Evolutionary conservation across 495 filamentous ascomycete genomes (phyloP), one percentile per base, ranked within the genome.

Genomic region (Stereocaulon alpinum): DNA sequence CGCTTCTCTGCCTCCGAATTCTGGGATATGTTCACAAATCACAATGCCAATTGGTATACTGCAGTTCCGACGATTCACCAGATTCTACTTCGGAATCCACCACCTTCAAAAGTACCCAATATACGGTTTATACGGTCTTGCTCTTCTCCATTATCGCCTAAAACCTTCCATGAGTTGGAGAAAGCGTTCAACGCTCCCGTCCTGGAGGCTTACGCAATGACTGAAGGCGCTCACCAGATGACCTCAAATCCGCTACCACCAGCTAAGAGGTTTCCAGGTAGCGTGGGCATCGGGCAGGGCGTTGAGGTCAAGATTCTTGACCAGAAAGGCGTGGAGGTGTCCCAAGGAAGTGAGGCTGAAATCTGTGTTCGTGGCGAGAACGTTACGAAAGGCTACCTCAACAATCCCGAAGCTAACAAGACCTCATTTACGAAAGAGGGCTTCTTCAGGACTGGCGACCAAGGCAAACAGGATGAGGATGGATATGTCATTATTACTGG

Each of bases 171-270:
- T 61, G 80, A 84, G 47, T 78, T 92, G 4, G 88, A 92, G 63
- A 71, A 79, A 40, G 74, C 81, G 6, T 86, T 88, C 72, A 74
- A 81, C 34, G 86, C 89, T 1, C 89, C 89, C 4, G 89, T 94
- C 4, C 77, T 94, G 11, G 89, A 94, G 70, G 88, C 88, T 14
- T 94, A 94, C 70, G 89, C 89, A 59, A 94, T 94, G 89, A 94
- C 89, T 30, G 89, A 94, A 72, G 89, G 86, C 24, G 85, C 89
- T 11, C 89, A 92, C 70, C 89, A 92, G 67, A 91, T 94, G 85
- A 89, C 88, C 12, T 88, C 84, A 54, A 93, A 92, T 74, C 88
- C 88, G 22, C 78, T 92, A 0, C 87, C 88, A 0, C 83, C 85
- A 1, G 79, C 70, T 22, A 82, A 84, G 69, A 80, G 88, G 56